These are phyloP conservation scores for Hymenoscyphus repandus DNA, from an alignment of 2,329 filamentous ascomycete genomes.

Conservation along the genomic window DNA sequence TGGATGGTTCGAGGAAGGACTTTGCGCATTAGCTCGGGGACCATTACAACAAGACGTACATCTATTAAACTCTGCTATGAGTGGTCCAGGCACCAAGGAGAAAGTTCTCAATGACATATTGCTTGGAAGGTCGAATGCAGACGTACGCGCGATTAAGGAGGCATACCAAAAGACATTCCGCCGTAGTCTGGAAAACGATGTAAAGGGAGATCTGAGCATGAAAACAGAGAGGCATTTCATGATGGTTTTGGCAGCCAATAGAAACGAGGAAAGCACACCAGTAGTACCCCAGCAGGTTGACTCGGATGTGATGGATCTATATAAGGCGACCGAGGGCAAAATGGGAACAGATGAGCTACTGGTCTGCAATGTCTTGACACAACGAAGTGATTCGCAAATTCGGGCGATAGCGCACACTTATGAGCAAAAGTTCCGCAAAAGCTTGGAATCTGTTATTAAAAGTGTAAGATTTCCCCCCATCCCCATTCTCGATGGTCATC, in stretches of 20 bases:
- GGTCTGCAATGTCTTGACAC: slow-evolving; percentile 73
- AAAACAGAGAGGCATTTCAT: slow-evolving; percentile 84
- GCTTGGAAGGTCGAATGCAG: slow-evolving; percentile 77
- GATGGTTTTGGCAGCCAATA: slow-evolving; percentile 69
- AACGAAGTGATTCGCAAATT: slow-evolving; percentile 75
- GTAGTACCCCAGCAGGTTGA: slow-evolving; percentile 70
- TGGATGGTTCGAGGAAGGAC: slow-evolving; percentile 66
- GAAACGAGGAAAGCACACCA: slow-evolving; percentile 72
- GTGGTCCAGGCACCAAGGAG: slow-evolving; percentile 82
- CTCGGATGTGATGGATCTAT: slow-evolving; percentile 67
- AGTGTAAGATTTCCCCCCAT: slow-evolving; percentile 42
- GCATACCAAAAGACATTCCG: slow-evolving; percentile 66
- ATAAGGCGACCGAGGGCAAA: slow-evolving; percentile 70
- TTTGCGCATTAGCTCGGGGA: slow-evolving; percentile 71
- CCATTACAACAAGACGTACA: slow-evolving; percentile 74
- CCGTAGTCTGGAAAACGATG: slow-evolving; percentile 62
- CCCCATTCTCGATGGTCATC: slow-evolving; percentile 6
- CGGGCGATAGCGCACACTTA: slow-evolving; percentile 76
- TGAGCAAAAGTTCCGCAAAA: slow-evolving; percentile 62
- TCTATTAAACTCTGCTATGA: slow-evolving; percentile 65
- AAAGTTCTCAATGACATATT: slow-evolving; percentile 79
- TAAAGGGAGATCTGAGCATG: slow-evolving; percentile 74
- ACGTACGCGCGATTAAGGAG: slow-evolving; percentile 79
- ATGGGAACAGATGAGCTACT: slow-evolving; percentile 68
- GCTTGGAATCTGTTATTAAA: slow-evolving; percentile 68